These are phyloP conservation scores for Porphyridium purpureum DNA, from an alignment of 23 red algal genomes.

Conservation along the genomic window DNA sequence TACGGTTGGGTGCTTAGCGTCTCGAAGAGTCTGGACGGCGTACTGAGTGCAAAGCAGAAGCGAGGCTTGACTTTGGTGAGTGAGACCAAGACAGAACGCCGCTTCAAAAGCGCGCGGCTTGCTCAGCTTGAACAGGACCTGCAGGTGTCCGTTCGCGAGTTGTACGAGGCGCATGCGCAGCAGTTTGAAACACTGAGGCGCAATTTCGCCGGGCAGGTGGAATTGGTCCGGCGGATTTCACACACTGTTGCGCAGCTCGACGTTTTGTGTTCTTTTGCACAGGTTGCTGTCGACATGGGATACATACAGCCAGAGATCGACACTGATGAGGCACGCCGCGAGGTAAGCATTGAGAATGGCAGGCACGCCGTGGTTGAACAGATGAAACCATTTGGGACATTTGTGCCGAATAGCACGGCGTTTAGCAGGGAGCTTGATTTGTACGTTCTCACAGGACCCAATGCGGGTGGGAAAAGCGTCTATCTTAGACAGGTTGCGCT, in stretches of 20 bases:
- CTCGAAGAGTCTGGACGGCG: too few species aligned
- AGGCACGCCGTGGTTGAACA: conserved; percentile 86
- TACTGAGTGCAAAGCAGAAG: too few species aligned
- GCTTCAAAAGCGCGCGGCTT: too few species aligned
- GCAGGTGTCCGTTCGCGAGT: not conserved
- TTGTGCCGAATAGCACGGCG: conserved; percentile 61
- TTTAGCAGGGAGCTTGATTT: conserved; percentile 10
- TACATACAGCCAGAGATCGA: conserved; percentile 44
- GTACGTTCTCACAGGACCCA: conserved; percentile 25
- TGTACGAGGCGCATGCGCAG: not conserved
- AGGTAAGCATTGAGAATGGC: not conserved
- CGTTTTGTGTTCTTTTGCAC: conserved; percentile 69
- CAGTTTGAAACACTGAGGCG: not conserved
- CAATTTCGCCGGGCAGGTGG: not conserved
- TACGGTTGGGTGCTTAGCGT: too few species aligned
- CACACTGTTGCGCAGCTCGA: conserved; percentile 53
- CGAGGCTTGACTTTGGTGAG: too few species aligned
- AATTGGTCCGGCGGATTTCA: conserved; percentile 5
- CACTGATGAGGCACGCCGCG: not conserved
- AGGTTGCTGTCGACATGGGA: conserved; percentile 27
- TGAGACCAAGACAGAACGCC: too few species aligned
- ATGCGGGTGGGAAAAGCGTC: conserved; percentile 66
- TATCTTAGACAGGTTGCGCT: conserved; percentile 56
- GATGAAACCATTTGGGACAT: conserved; percentile 39
- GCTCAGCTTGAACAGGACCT: too few species aligned